Evolutionary conservation across 2,329 filamentous ascomycete species (phyloP).

Genomic region (Fusarium secorum): DNA sequence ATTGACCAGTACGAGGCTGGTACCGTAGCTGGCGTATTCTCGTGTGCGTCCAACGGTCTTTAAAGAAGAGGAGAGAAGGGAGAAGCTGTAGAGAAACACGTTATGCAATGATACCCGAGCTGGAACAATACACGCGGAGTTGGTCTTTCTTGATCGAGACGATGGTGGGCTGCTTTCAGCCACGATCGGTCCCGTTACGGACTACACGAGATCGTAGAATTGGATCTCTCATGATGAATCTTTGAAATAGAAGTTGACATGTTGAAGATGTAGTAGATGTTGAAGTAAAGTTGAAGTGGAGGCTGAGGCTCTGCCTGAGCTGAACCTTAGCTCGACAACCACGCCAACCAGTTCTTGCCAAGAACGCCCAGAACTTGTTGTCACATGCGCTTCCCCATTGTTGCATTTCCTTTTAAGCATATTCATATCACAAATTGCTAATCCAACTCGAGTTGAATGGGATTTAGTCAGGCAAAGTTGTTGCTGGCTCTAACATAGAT

Average conservation of each 20-base stretch:
- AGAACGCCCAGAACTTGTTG: constrained; percentile 4
- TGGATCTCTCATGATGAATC: neutral
- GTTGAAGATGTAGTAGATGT: neutral
- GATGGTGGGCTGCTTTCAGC: neutral
- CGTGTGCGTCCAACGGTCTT: constrained; percentile 73
- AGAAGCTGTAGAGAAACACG: neutral
- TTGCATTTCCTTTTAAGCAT: neutral
- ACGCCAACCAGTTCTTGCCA: constrained; percentile 24
- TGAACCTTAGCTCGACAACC: constrained; percentile 2
- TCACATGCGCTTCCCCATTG: constrained; percentile 1
- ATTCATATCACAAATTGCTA: neutral
- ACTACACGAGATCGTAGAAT: neutral
- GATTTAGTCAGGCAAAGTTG: no score
- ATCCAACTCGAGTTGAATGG: neutral
- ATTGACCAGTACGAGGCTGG: constrained; percentile 73
- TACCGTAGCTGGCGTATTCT: constrained; percentile 75
- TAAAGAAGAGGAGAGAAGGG: constrained; percentile 42
- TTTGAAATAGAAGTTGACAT: neutral
- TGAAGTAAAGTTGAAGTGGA: constrained; percentile 5
- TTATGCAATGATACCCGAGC: constrained; percentile 15
- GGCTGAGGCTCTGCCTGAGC: constrained; percentile 4
- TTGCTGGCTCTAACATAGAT: neutral
- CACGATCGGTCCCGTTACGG: neutral
- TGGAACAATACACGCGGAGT: neutral
- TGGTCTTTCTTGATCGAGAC: neutral